Evolutionary conservation across 2,329 filamentous ascomycete species (phyloP).

Genomic region (Penicillium glabrum): DNA sequence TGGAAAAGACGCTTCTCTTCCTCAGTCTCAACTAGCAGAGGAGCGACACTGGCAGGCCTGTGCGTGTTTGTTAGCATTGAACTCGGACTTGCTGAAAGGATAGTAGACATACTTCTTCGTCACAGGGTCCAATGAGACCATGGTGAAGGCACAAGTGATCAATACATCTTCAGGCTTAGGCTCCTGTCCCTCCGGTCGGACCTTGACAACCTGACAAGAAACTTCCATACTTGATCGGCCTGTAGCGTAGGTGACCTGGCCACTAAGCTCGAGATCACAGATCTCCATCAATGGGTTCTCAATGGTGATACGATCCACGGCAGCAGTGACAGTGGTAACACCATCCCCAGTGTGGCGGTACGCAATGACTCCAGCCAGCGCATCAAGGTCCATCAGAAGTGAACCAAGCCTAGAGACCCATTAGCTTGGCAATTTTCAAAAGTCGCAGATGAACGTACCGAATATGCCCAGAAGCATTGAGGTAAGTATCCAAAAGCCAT

Average conservation of each 20-base stretch:
- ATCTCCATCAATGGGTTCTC: slow-evolving; percentile 73
- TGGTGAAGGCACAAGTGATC: slow-evolving; percentile 73
- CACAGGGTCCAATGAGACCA: slow-evolving; percentile 70
- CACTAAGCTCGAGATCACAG: slow-evolving; percentile 73
- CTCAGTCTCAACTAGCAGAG: slow-evolving; percentile 60
- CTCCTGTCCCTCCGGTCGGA: slow-evolving; percentile 57
- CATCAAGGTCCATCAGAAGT: slow-evolving; percentile 78
- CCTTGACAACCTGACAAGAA: slow-evolving; percentile 70
- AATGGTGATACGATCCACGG: slow-evolving; percentile 65
- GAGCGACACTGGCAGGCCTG: slow-evolving; percentile 61
- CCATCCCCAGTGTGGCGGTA: slow-evolving; percentile 69
- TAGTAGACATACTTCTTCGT: slow-evolving; percentile 58
- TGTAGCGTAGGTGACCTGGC: slow-evolving; percentile 68
- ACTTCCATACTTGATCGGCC: slow-evolving; percentile 73
- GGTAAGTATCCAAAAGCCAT: slow-evolving; percentile 75
- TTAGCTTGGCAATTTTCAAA: slow-evolving; percentile 8
- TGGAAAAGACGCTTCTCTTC: slow-evolving; percentile 65
- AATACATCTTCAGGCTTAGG: slow-evolving; percentile 61
- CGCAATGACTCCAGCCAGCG: slow-evolving; percentile 72
- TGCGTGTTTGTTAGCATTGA: slow-evolving; percentile 6
- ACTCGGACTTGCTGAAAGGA: neutral
- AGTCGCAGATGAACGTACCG: slow-evolving; percentile 41
- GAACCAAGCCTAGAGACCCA: slow-evolving; percentile 59
- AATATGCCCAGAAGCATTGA: slow-evolving; percentile 74
- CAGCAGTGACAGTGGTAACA: slow-evolving; percentile 64